phyloP scores from a whole-genome alignment of 1,139 yeast genomes.

The Suhomyces kunorum region DNA sequence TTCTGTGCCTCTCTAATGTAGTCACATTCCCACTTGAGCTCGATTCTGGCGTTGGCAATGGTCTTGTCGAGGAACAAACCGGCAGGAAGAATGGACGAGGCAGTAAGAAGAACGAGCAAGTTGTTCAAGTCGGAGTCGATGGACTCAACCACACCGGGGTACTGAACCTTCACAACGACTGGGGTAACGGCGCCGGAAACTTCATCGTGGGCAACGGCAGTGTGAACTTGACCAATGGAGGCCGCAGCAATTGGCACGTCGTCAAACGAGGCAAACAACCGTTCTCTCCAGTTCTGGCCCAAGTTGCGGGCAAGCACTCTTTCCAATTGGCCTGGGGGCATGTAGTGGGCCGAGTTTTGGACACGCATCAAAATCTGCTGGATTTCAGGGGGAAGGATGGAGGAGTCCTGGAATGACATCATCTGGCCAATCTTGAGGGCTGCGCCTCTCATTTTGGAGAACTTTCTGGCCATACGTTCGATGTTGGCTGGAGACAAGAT shows the following conservation, averaged over 20 bases:
- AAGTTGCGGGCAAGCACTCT: constrained; percentile 71
- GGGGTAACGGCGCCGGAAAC: constrained; percentile 54
- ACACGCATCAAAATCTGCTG: constrained; percentile 79
- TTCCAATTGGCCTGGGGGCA: constrained; percentile 92
- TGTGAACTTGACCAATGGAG: constrained; percentile 94
- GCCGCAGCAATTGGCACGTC: constrained; percentile 97
- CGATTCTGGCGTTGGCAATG: constrained; percentile 88
- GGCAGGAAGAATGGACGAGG: constrained; percentile 83
- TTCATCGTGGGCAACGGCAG: constrained; percentile 49
- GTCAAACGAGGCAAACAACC: constrained; percentile 69
- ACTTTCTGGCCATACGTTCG: constrained; percentile 82
- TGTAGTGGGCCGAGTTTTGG: constrained; percentile 92
- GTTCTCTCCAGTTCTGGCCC: constrained; percentile 76
- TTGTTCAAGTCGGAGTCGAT: constrained; percentile 94
- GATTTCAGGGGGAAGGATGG: constrained; percentile 80
- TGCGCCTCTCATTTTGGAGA: constrained; percentile 96
- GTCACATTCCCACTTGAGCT: constrained; percentile 97
- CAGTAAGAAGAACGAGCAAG: constrained; percentile 75
- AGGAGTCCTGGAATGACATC: constrained; percentile 88
- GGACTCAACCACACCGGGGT: constrained; percentile 95
- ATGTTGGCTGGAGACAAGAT: constrained; percentile 80
- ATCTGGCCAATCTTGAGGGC: constrained; percentile 95
- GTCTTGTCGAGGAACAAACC: constrained; percentile 92
- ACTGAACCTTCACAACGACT: constrained; percentile 96
- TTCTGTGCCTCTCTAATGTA: constrained; percentile 87